These are phyloP conservation scores for Letharia columbiana DNA, from an alignment of 495 filamentous ascomycete species.

Conservation along the genomic window DNA sequence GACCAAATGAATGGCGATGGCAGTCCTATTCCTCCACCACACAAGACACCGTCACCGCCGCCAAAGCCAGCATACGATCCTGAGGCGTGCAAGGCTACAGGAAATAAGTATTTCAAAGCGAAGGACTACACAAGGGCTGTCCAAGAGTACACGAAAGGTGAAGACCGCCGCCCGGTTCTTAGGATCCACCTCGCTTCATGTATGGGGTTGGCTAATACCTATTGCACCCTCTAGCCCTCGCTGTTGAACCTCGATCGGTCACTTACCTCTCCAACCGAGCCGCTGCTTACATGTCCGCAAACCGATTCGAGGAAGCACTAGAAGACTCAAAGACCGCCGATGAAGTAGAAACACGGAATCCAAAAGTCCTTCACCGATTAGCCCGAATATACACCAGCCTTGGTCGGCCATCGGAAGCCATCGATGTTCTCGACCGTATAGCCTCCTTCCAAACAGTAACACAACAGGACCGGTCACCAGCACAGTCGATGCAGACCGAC, in stretches of 20 bases:
- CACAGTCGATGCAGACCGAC: conserved; percentile 76
- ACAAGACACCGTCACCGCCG: conserved; percentile 48
- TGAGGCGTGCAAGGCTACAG: conserved; percentile 81
- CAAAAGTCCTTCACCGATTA: conserved; percentile 80
- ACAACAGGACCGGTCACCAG: conserved; percentile 69
- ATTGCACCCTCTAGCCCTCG: conserved; percentile 54
- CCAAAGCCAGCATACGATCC: conserved; percentile 55
- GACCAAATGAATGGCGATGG: conserved; percentile 44
- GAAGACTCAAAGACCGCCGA: conserved; percentile 75
- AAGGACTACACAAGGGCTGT: conserved; percentile 79
- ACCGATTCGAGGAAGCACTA: conserved; percentile 66
- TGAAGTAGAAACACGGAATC: conserved; percentile 69
- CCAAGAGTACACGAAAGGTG: conserved; percentile 90
- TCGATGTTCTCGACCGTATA: conserved; percentile 67
- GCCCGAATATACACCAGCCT: conserved; percentile 81
- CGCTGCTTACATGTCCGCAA: conserved; percentile 81
- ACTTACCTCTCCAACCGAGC: conserved; percentile 95
- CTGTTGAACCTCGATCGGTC: conserved; percentile 64
- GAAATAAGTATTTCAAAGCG: conserved; percentile 94
- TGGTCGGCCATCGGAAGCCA: conserved; percentile 75
- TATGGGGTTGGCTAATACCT: not conserved
- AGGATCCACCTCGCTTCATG: not conserved
- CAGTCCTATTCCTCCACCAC: conserved; percentile 73
- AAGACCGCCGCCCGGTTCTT: not conserved
- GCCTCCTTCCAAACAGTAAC: conserved; percentile 51